These are phyloP conservation scores for Fusarium torulosum DNA, from an alignment of 2,329 filamentous ascomycete genomes.

Conservation along the genomic window DNA sequence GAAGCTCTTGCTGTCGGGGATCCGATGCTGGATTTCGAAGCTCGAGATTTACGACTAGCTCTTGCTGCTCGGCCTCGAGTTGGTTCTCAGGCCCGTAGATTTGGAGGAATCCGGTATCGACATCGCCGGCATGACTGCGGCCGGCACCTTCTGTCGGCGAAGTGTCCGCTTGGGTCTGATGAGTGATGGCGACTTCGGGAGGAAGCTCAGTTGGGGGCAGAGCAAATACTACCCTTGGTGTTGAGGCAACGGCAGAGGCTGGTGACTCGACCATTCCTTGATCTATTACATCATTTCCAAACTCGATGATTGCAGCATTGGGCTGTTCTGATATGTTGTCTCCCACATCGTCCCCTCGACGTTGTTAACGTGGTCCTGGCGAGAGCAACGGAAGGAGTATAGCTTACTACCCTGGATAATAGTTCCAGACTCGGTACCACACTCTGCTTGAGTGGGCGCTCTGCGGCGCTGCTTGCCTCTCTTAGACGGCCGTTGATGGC, in stretches of 20 bases:
- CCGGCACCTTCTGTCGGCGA: slow-evolving; percentile 39
- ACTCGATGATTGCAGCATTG: no score
- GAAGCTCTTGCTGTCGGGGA: slow-evolving; percentile 46
- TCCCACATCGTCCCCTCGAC: no score
- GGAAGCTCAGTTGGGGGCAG: neutral
- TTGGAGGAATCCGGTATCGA: slow-evolving; percentile 54
- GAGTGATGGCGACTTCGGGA: neutral
- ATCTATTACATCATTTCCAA: no score
- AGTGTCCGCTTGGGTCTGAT: slow-evolving; percentile 30
- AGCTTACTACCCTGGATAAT: neutral
- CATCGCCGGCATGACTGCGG: slow-evolving; percentile 49
- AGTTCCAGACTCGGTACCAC: neutral
- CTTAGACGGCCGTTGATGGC: slow-evolving; percentile 49
- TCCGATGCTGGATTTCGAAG: slow-evolving; percentile 37
- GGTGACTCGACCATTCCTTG: no score
- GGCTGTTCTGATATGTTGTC: no score
- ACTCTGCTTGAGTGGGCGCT: slow-evolving; percentile 1
- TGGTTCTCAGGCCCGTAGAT: slow-evolving; percentile 53
- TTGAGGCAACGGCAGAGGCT: no score
- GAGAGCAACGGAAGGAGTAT: no score
- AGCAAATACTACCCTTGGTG: slow-evolving; percentile 6
- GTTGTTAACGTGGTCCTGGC: no score
- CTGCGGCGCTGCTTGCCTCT: slow-evolving; percentile 42
- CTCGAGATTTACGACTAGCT: slow-evolving; percentile 47
- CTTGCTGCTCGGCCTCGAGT: slow-evolving; percentile 49